Conservation (phyloP, 805 yeast species). For the Cyberlindnera maclurae region DNA sequence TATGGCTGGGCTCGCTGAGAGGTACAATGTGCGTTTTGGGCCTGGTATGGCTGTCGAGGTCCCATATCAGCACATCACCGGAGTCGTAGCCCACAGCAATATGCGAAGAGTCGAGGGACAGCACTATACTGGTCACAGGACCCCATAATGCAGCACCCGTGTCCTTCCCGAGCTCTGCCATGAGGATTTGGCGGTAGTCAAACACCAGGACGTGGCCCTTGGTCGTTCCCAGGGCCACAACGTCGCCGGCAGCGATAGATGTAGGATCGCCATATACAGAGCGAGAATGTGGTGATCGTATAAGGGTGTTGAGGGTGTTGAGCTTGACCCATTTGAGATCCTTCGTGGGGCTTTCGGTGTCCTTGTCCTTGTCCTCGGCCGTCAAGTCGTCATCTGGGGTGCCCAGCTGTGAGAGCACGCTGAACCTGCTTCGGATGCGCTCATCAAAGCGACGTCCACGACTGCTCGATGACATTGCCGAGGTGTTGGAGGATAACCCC, state of each 20-base stretch:
- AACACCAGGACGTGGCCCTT: conserved; percentile 61
- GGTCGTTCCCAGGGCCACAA: conserved; percentile 62
- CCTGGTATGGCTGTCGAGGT: conserved; percentile 33
- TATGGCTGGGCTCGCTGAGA: conserved; percentile 14
- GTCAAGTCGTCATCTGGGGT: too few relatives aligned
- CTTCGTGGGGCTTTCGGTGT: background rate
- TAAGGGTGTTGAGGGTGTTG: conserved; percentile 28
- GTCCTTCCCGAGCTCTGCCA: conserved; percentile 32
- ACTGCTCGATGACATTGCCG: conserved; percentile 9
- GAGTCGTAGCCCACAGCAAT: conserved; percentile 60
- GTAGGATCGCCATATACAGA: conserved; percentile 46
- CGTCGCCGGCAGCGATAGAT: conserved; percentile 34
- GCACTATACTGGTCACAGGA: conserved; percentile 44
- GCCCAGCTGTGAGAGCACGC: conserved; percentile 3
- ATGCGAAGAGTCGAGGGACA: conserved; percentile 63
- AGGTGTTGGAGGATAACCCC: conserved; percentile 9
- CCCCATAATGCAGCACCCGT: conserved; percentile 32
- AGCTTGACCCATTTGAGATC: conserved; percentile 35
- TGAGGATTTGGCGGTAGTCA: conserved; percentile 57
- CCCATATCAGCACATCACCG: conserved; percentile 71
- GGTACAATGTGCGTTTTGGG: conserved; percentile 21
- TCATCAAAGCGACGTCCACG: conserved; percentile 16
- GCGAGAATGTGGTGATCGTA: conserved; percentile 28
- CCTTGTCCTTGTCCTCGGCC: conserved; percentile 1
- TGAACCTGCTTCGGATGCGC: conserved; percentile 15